These are phyloP conservation scores for Cadophora gregata DNA, from an alignment of 2,329 filamentous ascomycete genomes.

Conservation along the genomic window DNA sequence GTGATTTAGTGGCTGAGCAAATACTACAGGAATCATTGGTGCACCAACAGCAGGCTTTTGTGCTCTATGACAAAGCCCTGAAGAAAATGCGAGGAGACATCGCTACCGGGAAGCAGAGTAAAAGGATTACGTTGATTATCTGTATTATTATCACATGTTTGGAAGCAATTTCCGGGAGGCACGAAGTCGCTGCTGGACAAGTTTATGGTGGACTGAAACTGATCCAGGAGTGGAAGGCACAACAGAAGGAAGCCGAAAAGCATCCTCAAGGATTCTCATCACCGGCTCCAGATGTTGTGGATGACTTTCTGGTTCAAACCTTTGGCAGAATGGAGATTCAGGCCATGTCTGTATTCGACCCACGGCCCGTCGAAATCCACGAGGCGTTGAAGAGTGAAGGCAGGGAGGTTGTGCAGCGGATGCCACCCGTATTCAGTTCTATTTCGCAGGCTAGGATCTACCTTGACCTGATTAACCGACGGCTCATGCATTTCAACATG, in stretches of 20 bases:
- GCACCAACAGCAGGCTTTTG: conserved; percentile 31
- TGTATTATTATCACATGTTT: conserved; percentile 35
- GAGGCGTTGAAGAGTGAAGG: conserved; percentile 30
- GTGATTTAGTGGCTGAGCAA: neutral
- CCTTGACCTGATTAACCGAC: conserved; percentile 35
- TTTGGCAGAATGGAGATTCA: conserved; percentile 67
- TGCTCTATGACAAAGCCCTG: conserved; percentile 35
- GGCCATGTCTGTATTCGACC: conserved; percentile 57
- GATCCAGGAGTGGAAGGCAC: conserved; percentile 41
- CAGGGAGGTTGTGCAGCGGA: conserved; percentile 26
- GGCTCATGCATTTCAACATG: conserved; percentile 33
- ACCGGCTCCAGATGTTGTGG: conserved; percentile 41
- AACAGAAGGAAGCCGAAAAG: conserved; percentile 31
- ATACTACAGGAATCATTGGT: conserved; percentile 17
- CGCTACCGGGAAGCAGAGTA: conserved; percentile 23
- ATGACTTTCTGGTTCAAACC: conserved; percentile 65
- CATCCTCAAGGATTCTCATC: conserved; percentile 36
- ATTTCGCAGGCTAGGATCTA: conserved; percentile 34
- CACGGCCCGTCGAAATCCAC: conserved; percentile 25
- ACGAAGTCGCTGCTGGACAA: conserved; percentile 33
- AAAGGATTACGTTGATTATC: conserved; percentile 31
- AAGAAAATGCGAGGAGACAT: conserved; percentile 29
- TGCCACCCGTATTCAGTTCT: conserved; percentile 31
- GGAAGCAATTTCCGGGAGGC: conserved; percentile 33
- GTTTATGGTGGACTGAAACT: conserved; percentile 32